Percentiles rank a stretch among this genome's conserved stretches.
Evolutionary conservation across 805 yeast genomes (phyloP).

Genomic region (Saturnispora sanitii): DNA sequence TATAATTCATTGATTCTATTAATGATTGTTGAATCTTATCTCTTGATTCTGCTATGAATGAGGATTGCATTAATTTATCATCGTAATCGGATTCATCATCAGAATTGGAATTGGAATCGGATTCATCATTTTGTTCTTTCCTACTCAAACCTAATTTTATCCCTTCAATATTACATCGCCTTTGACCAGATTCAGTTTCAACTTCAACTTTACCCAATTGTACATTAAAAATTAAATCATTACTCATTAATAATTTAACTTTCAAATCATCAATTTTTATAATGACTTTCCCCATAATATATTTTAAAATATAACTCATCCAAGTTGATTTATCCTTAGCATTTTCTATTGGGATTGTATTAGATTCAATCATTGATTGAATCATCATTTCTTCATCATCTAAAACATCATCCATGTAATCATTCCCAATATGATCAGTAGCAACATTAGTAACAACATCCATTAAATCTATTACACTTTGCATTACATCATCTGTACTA

Average conservation of each 20-base stretch:
- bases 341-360: slow-evolving; percentile 2
- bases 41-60: slow-evolving; percentile 24
- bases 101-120: not conserved
- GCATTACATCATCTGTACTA: slow-evolving; percentile 67
- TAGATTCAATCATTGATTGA: slow-evolving; percentile 1
- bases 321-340: slow-evolving; percentile 10
- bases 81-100: slow-evolving; percentile 28
- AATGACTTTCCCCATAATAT: slow-evolving; percentile 53
- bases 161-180: slow-evolving; percentile 33
- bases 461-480: slow-evolving; percentile 38
- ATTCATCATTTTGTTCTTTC: slow-evolving; percentile 12
- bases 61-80: slow-evolving; percentile 29
- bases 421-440: slow-evolving; percentile 1
- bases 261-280: slow-evolving; percentile 38
- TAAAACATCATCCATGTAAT: slow-evolving; percentile 17
- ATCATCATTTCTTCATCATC: slow-evolving; percentile 19
- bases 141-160: slow-evolving; percentile 30
- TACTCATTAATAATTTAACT: slow-evolving; percentile 41
- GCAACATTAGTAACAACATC: slow-evolving; percentile 27
- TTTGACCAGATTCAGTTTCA: slow-evolving; percentile 36
- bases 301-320: slow-evolving; percentile 47
- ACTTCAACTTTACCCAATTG: slow-evolving; percentile 27
- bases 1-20: slow-evolving; percentile 50
- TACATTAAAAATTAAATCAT: slow-evolving; percentile 29
- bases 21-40: slow-evolving; percentile 28